Conservation (phyloP, 1,139 yeast species). For the Nakaseomyces bracarensis region DNA sequence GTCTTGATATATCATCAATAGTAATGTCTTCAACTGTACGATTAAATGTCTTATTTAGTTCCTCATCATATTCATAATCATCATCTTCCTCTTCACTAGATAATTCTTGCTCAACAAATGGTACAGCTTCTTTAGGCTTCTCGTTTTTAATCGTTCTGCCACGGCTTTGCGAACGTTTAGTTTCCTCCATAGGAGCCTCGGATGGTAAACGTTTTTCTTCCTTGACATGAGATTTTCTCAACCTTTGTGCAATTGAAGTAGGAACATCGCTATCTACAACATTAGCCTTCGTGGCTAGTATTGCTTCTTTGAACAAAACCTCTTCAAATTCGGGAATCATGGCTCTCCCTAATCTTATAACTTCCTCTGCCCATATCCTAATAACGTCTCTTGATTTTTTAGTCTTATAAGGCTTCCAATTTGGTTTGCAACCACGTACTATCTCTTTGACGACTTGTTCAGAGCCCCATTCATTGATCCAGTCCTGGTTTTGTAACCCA, state of each 20-base stretch:
- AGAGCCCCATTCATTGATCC: constrained; percentile 61
- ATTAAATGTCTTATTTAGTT: constrained; percentile 32
- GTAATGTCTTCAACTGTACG: constrained; percentile 34
- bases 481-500: constrained; percentile 50
- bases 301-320: constrained; percentile 18
- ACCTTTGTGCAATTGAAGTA: constrained; percentile 19
- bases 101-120: constrained; percentile 26
- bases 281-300: constrained; percentile 5
- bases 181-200: constrained; percentile 5
- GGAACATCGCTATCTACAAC: constrained; percentile 2
- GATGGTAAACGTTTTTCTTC: constrained; percentile 7
- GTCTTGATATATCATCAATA: constrained; percentile 33
- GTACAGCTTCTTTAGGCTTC: constrained; percentile 16
- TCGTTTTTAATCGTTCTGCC: constrained; percentile 7
- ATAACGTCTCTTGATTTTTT: constrained; percentile 37
- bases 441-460: constrained; percentile 58
- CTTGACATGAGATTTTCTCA: constrained; percentile 21
- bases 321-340: constrained; percentile 48
- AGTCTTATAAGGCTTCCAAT: constrained; percentile 53
- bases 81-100: constrained; percentile 31
- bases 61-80: constrained; percentile 32
- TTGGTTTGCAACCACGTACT: constrained; percentile 59
- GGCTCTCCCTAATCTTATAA: constrained; percentile 55
- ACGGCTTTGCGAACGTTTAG: neutral
- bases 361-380: constrained; percentile 59